Evolutionary conservation across 2,329 filamentous ascomycete species (phyloP).

Genomic region (Nannizziopsis barbatae): DNA sequence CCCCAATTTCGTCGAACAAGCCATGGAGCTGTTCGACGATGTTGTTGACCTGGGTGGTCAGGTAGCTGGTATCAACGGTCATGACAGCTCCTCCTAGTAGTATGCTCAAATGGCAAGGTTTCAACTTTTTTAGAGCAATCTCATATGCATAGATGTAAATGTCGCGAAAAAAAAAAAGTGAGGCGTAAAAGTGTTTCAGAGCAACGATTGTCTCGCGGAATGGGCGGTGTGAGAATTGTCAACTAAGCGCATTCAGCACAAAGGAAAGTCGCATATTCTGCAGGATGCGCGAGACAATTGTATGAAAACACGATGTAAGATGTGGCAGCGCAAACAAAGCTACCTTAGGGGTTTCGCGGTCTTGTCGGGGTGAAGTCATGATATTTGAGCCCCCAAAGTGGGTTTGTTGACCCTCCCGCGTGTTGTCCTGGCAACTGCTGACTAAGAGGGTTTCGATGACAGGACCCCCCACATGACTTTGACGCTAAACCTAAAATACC

Average conservation of each 20-base stretch:
- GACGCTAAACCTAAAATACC: slow-evolving; percentile 4
- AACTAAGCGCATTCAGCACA: slow-evolving; percentile 10
- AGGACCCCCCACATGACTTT: slow-evolving; percentile 17
- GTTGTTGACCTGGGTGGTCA: slow-evolving; percentile 87
- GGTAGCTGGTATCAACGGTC: slow-evolving; percentile 78
- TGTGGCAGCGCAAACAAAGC: not conserved
- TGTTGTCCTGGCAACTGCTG: slow-evolving; percentile 30
- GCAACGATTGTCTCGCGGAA: not conserved
- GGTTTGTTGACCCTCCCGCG: slow-evolving; percentile 22
- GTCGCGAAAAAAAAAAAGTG: slow-evolving; percentile 8
- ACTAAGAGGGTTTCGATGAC: slow-evolving; percentile 27
- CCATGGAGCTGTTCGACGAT: slow-evolving; percentile 89
- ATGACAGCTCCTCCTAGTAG: slow-evolving; percentile 18
- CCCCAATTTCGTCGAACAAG: slow-evolving; percentile 93
- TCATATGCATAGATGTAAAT: not conserved
- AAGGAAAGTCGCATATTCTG: slow-evolving; percentile 9
- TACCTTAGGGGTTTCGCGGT: not conserved
- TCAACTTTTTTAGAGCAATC: not conserved
- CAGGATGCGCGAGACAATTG: not conserved
- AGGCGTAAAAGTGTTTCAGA: slow-evolving; percentile 4
- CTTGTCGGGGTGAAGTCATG: no score
- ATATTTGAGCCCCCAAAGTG: not conserved
- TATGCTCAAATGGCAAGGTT: not conserved
- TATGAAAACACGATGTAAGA: not conserved
- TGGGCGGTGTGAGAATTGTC: slow-evolving; percentile 3